A percentile compares a stretch with the other conserved stretches of the same genome.
These are phyloP conservation scores for Paecilomyces niveus DNA, from an alignment of 2,329 filamentous ascomycete genomes.

Conservation along the genomic window DNA sequence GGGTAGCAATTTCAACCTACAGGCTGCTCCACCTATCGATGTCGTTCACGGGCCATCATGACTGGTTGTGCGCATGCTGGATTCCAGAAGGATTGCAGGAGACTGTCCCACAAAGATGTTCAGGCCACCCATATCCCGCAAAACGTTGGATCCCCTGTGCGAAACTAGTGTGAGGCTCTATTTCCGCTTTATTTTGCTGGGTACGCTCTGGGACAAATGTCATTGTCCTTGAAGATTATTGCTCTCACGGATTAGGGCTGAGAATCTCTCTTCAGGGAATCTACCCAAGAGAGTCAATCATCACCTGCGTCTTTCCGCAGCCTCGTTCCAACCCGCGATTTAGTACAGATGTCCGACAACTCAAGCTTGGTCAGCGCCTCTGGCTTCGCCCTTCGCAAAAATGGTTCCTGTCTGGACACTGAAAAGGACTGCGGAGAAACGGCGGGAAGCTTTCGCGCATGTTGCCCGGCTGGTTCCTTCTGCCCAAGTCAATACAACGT, in stretches of 20 bases:
- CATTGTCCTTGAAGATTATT: not conserved
- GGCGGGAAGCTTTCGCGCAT: not conserved
- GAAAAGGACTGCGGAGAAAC: not conserved
- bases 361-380: not conserved
- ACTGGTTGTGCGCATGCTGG: not conserved
- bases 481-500: not conserved
- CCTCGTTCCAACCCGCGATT: not conserved
- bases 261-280: not conserved
- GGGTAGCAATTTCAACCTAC: not conserved
- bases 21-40: not conserved
- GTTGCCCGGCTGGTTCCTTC: not conserved
- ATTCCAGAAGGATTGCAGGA: not conserved
- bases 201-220: not conserved
- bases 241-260: not conserved
- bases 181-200: not conserved
- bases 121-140: not conserved
- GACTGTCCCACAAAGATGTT: not conserved
- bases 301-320: not conserved
- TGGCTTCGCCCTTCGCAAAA: not conserved
- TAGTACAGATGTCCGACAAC: not conserved
- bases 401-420: not conserved
- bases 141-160: not conserved
- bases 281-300: not conserved
- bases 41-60: no score
- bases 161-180: not conserved